Percentiles rank a stretch among this genome's conserved stretches.
These are phyloP conservation scores for Botrytis elliptica DNA, from an alignment of 2,329 filamentous ascomycete genomes.

Conservation along the genomic window DNA sequence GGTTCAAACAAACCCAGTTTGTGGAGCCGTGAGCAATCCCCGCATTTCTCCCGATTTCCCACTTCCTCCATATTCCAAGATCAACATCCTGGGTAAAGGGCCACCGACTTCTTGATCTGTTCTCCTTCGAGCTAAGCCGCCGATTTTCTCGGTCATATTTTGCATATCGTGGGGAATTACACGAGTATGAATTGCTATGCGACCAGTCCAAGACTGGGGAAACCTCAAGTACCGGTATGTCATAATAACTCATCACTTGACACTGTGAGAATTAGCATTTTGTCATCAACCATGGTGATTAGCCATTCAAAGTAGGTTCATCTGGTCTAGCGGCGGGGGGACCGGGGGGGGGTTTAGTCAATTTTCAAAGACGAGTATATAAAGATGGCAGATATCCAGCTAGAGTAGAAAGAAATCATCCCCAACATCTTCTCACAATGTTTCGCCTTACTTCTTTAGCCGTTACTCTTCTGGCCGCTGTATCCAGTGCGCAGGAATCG, in stretches of 20 bases:
- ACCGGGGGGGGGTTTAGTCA: background rate
- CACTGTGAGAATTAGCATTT: background rate
- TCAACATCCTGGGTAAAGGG: background rate
- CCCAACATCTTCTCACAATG: background rate
- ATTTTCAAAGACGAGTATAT: background rate
- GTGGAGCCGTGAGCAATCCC: background rate
- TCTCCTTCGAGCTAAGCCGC: constrained; percentile 17
- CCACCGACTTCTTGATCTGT: background rate
- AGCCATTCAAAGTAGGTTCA: background rate
- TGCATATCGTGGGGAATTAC: background rate
- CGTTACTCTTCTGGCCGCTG: constrained; percentile 25
- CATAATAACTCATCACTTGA: background rate
- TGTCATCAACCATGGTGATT: background rate
- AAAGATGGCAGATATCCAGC: background rate
- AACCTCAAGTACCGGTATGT: background rate
- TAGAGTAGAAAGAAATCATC: background rate
- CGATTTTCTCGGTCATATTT: constrained; percentile 26
- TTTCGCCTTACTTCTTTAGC: constrained; percentile 8
- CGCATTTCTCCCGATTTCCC: constrained; percentile 1
- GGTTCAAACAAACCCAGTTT: constrained; percentile 20
- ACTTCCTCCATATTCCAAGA: background rate
- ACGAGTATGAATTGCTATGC: background rate
- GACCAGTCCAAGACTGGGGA: background rate
- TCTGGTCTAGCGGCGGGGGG: too few species aligned
- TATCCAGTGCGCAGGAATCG: constrained; percentile 15